Conservation (phyloP, 129 eudicot species). For the Kitagawia praeruptora region DNA sequence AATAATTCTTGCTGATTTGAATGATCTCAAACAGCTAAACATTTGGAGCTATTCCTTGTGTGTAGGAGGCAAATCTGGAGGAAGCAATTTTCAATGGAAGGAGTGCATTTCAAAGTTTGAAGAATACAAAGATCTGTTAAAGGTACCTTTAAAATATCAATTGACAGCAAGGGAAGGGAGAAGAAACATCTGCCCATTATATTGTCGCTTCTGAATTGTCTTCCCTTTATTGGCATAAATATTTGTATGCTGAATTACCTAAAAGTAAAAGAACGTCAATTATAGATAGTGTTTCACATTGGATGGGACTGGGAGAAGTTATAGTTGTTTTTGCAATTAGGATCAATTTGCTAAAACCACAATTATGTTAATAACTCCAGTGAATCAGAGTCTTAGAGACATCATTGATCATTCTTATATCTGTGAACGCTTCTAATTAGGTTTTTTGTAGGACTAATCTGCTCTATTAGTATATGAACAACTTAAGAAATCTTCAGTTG, state of each 20-base stretch:
- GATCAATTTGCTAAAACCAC: no score
- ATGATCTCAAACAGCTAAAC: not conserved
- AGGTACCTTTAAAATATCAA: conserved; percentile 58
- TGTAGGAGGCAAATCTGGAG: conserved; percentile 57
- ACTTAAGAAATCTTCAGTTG: conserved; percentile 60
- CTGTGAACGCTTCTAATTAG: no score
- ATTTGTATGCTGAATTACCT: no score
- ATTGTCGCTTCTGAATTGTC: no score
- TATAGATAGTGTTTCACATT: no score
- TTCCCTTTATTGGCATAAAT: no score
- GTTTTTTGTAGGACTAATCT: conserved; percentile 55
- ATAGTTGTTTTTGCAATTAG: no score
- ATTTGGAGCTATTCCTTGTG: conserved; percentile 10
- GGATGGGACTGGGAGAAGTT: no score
- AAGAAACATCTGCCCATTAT: no score
- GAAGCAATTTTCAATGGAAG: conserved; percentile 74
- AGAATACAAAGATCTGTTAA: conserved; percentile 48
- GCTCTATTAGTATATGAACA: conserved; percentile 74
- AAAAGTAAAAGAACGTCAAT: no score
- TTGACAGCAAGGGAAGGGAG: no score
- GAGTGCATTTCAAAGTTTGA: conserved; percentile 33
- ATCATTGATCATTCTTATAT: not conserved
- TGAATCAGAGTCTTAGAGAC: not conserved
- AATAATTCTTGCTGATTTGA: not conserved
- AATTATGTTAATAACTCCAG: no score